A percentile compares a stretch with the other conserved stretches of the same genome.
Evolutionary conservation across 768 basidiomycete genomes (phyloP).

Genomic region (Boletus pseudo-olivaceus): DNA sequence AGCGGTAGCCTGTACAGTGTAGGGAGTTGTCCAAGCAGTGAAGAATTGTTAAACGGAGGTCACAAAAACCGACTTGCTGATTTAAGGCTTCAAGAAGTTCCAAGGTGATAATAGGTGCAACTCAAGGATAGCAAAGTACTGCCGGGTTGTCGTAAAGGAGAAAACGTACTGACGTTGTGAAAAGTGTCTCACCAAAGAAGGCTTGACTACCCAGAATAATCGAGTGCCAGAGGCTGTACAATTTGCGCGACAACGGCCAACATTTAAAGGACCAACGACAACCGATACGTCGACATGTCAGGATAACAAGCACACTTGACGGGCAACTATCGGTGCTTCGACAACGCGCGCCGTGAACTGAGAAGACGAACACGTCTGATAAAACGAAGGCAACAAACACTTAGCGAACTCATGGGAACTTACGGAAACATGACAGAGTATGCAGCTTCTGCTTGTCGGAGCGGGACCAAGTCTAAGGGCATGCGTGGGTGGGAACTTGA

Average conservation of each 20-base stretch:
- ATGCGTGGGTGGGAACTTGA: background rate
- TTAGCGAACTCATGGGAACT: background rate
- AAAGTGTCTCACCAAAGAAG: background rate
- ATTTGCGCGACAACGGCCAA: background rate
- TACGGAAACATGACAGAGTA: conserved; percentile 28
- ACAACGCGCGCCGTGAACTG: background rate
- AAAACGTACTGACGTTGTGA: background rate
- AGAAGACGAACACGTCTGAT: background rate
- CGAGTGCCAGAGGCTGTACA: background rate
- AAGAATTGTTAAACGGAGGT: background rate
- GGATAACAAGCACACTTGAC: background rate
- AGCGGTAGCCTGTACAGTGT: too few relatives aligned
- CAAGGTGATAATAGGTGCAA: background rate
- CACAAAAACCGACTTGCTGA: background rate
- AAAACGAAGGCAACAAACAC: background rate
- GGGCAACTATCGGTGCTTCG: background rate
- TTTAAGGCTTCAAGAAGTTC: background rate
- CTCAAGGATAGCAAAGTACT: background rate
- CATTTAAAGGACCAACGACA: background rate
- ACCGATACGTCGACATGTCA: background rate
- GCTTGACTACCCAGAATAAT: background rate
- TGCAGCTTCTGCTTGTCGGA: conserved; percentile 27
- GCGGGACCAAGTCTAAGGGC: conserved; percentile 24
- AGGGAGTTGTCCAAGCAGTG: background rate
- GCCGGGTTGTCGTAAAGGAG: background rate